Base-by-base conservation (phyloP, 140 eudicot genomes). In the Anethum foeniculum region DNA sequence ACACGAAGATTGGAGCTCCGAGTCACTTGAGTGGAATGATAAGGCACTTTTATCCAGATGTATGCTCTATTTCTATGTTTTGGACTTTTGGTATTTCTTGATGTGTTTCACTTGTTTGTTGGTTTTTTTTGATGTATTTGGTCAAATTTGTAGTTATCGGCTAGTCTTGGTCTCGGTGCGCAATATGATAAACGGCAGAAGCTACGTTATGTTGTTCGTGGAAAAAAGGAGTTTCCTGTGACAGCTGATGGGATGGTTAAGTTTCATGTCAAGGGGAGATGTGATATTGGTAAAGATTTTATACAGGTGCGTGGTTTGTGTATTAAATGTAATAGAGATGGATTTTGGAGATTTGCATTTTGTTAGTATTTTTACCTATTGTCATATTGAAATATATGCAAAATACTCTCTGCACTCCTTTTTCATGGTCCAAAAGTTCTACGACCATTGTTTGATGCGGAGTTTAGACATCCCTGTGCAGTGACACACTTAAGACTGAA, bases 1-100 rank as follows among this genome's bases (percentile, higher is more conserved):
- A 95, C 86, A 95, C 99, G 2, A 87, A 83, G 83, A 56, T 75
- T 58, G 99, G 97, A 65, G 87, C 90, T 82, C 97, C 97, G 43
- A 92, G 89, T 64, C 86, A 71, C 77, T 77, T 89, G 23, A 79
- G 88, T 75, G 95, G 92, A 51, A 84, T 89, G 81, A 83, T 95
- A 72, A 88, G 96, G 83, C 89, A 85, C 82, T 90, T 83, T 69
- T 86, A 85, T 69, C 96, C 96, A 27, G 90, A 88, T 82, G 99
- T 95, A 83, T 16, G 88, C 47, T 30, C 9, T 12, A 54, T 62
- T 74, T 11, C 19, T 69, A 25, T 47, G n/a, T 27, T 83, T 30
- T 74, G 52, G 69, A 9, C 16, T 28, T 21, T 44, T 74, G 52
- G 69, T 13, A 21, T 28, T 21, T 44, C 14, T 18, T 39, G 71